A percentile compares a stretch with the other conserved stretches of the same genome.
Conservation (phyloP, 192 early-diverging fungal genomes). For the Linderina pennispora region DNA sequence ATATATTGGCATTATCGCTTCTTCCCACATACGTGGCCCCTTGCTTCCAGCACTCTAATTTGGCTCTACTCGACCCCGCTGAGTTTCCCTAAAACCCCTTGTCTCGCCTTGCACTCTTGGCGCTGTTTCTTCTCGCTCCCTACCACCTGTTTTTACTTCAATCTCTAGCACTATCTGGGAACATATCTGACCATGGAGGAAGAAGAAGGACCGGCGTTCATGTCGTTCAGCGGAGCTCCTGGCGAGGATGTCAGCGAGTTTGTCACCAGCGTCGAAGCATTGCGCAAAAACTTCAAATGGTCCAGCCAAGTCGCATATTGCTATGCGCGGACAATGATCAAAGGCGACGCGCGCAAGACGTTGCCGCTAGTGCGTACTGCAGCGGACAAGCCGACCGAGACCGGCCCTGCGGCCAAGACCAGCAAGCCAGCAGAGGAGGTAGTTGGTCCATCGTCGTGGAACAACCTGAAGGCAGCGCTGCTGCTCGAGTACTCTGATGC, state of each 20-base stretch:
- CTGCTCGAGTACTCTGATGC: slow-evolving; percentile 34
- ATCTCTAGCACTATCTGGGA: no score
- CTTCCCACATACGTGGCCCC: no score
- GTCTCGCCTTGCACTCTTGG: no score
- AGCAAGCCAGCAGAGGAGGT: slow-evolving; percentile 32
- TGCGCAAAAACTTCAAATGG: slow-evolving; percentile 48
- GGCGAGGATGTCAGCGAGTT: slow-evolving; percentile 39
- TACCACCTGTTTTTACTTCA: no score
- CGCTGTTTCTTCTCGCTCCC: not conserved
- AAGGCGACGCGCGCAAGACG: slow-evolving; percentile 36
- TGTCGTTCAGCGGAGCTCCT: slow-evolving; percentile 39
- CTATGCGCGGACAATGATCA: slow-evolving; percentile 46
- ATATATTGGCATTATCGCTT: no score
- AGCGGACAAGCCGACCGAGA: not conserved
- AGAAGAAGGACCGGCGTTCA: slow-evolving; percentile 45
- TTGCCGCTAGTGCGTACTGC: slow-evolving; percentile 9
- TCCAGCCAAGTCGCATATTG: slow-evolving; percentile 41
- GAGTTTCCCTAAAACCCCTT: no score
- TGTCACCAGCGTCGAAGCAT: slow-evolving; percentile 35
- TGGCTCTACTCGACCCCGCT: no score
- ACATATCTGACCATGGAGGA: slow-evolving; percentile 11
- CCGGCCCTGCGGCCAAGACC: slow-evolving; percentile 7
- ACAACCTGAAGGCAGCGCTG: slow-evolving; percentile 24
- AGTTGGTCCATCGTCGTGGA: slow-evolving; percentile 37
- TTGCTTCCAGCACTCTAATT: no score